Base-by-base conservation (phyloP, 129 eudicot species). In the Heracleum sosnowskyi region DNA sequence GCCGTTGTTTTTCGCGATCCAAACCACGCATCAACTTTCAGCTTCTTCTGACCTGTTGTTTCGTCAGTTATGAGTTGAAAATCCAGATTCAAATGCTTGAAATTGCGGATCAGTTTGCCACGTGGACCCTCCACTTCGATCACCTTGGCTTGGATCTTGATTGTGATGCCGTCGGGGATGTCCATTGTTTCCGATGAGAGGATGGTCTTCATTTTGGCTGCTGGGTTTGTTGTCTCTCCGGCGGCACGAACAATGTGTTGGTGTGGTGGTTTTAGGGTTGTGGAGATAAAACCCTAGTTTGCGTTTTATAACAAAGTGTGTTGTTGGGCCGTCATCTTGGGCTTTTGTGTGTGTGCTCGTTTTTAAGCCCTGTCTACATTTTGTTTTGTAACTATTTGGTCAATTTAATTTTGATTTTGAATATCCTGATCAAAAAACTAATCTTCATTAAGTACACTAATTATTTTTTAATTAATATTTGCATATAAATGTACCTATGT, bases 71-170 rank as follows among this genome's bases (percentile, higher is more conserved):
- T 73, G 60, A 73, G 77, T 10, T 73, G 77, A 16, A 73, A 73
- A 44, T 73, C 77, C 15, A 73, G 77, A 73, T 73, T 73, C 77
- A 73, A 28, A 73, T 73, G 77, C 77, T 73, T 73, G 49, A 73
- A 73, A 45, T 73, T 29, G 77, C 77, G 77, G 2, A 11, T 9
- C 37, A 73, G 60, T 20, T 73, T 73, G 33, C 77, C 77, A 26
- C 77, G 47, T 26, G 77, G 77, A 42, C 77, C 77, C 39, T 73
- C 77, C 20, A 73, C 77, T 28, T 73, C 77, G 39, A 73, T 73
- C 24, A 73, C 55, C 7, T 73, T 73, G 12, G 77, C 77, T 31
- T 73, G 28, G 36, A 73, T 39, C 44, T 73, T 73, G 60, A 73
- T 73, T 0, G 12, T 73, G 20, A 73, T 39, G 3, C 57, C 77